Conservation (phyloP, 179 eudicot genomes). For the Spinacia oleracea region DNA sequence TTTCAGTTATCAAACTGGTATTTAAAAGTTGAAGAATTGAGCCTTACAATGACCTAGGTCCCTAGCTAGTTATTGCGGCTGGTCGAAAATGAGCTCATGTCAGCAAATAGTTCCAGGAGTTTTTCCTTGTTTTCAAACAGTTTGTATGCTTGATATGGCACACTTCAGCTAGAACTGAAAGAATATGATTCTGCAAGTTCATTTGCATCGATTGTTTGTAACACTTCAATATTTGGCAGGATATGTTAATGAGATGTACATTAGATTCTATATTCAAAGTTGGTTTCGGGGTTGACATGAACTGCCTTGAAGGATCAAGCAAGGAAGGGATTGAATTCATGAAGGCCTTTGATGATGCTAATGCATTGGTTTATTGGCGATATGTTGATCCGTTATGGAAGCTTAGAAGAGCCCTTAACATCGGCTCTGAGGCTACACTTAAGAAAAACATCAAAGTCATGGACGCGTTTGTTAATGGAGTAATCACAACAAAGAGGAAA, state of each 20-base stretch:
- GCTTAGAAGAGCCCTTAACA: constrained; percentile 49
- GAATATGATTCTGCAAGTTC: not conserved
- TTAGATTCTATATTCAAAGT: constrained; percentile 71
- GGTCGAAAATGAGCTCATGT: too few species aligned
- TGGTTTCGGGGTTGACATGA: constrained; percentile 54
- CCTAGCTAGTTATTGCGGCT: too few species aligned
- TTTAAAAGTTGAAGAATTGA: not conserved
- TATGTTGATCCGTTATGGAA: constrained; percentile 67
- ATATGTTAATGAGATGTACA: constrained; percentile 56
- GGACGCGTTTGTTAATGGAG: constrained; percentile 46
- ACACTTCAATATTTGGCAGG: constrained; percentile 40
- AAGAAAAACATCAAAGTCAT: constrained; percentile 49
- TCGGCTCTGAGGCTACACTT: constrained; percentile 59
- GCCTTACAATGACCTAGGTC: too few species aligned
- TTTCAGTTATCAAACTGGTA: not conserved
- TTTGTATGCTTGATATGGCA: not conserved
- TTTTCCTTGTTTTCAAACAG: not conserved
- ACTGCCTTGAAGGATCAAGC: constrained; percentile 39
- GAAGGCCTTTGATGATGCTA: constrained; percentile 48
- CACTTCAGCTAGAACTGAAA: not conserved
- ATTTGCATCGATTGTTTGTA: not conserved
- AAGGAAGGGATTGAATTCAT: constrained; percentile 33
- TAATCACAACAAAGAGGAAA: constrained; percentile 46
- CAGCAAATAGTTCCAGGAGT: not conserved
- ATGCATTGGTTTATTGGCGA: constrained; percentile 49